Percentiles rank a stretch among this genome's conserved stretches.
phyloP scores from a whole-genome alignment of 331 rosid species.

The Telfairia occidentalis region DNA sequence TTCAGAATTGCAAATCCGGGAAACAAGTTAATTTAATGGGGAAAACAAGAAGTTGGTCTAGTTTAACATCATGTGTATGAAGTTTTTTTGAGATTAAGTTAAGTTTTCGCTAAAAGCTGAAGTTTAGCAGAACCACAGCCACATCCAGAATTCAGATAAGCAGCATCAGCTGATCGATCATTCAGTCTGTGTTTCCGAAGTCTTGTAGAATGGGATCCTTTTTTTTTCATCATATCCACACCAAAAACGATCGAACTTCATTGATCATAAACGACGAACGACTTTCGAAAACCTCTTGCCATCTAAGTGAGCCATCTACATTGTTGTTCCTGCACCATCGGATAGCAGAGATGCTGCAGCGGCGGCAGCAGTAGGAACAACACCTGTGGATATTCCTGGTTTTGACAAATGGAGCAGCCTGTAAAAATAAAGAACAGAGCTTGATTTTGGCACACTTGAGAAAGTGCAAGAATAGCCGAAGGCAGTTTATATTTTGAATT shows the following conservation, averaged over 20 bases:
- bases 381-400: constrained; percentile 83
- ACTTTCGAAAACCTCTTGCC: neutral
- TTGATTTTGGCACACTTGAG: constrained; percentile 6
- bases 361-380: constrained; percentile 91
- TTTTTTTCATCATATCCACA: neutral
- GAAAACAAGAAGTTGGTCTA: neutral
- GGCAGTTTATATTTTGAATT: neutral
- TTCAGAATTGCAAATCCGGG: no score
- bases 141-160: neutral
- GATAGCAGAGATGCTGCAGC: constrained; percentile 93
- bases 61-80: neutral
- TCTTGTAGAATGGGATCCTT: neutral
- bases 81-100: neutral
- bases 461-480: neutral
- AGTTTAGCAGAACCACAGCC: neutral
- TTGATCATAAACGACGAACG: neutral
- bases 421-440: constrained; percentile 23
- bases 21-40: neutral
- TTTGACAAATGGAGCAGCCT: constrained; percentile 94
- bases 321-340: constrained; percentile 70
- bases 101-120: neutral
- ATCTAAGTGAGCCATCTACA: constrained; percentile 17
- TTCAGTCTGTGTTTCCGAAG: neutral
- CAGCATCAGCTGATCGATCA: neutral
- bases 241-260: neutral